These are phyloP conservation scores for Cutaneotrichosporon cyanovorans DNA, from an alignment of 1,284 basidiomycete species.

Conservation along the genomic window DNA sequence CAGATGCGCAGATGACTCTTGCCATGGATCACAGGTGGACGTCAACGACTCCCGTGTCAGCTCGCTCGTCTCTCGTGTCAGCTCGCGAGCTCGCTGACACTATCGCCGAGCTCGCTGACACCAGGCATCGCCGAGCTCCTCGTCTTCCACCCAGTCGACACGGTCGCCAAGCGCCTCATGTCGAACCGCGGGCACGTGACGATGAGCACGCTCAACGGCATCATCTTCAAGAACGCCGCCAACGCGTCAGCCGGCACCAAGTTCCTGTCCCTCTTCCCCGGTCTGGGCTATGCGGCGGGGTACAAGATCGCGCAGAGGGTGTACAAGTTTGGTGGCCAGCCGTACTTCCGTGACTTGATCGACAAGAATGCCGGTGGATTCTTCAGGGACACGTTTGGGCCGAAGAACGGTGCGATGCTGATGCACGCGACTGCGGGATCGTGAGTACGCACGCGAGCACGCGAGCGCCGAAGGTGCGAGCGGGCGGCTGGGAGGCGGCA, in stretches of 20 bases:
- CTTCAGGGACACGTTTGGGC: slow-evolving; percentile 83
- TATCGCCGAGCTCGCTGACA: slow-evolving; percentile 4
- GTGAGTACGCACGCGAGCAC: slow-evolving; percentile 47
- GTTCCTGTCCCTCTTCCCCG: slow-evolving; percentile 88
- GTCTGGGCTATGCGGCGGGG: slow-evolving; percentile 93
- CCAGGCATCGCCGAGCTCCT: slow-evolving; percentile 87
- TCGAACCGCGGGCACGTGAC: slow-evolving; percentile 83
- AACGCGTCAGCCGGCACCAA: slow-evolving; percentile 61
- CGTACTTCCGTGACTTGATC: slow-evolving; percentile 92
- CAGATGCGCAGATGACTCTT: too few species aligned
- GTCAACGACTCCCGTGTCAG: too few species aligned
- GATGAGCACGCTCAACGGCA: slow-evolving; percentile 55
- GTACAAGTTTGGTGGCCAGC: slow-evolving; percentile 98
- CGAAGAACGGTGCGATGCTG: slow-evolving; percentile 90
- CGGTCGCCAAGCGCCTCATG: slow-evolving; percentile 95
- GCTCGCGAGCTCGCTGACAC: too few species aligned
- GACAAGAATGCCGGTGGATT: slow-evolving; percentile 63
- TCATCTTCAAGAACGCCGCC: slow-evolving; percentile 85
- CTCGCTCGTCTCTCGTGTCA: too few species aligned
- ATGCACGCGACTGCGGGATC: slow-evolving; percentile 92
- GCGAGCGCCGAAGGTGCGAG: background rate
- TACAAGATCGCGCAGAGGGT: slow-evolving; percentile 92
- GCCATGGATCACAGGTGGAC: too few species aligned
- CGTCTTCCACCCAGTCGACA: slow-evolving; percentile 88
- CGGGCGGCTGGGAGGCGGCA: too few species aligned